Conservation (phyloP, 176 grass and related monocot species). For the Triticum monococcum region DNA sequence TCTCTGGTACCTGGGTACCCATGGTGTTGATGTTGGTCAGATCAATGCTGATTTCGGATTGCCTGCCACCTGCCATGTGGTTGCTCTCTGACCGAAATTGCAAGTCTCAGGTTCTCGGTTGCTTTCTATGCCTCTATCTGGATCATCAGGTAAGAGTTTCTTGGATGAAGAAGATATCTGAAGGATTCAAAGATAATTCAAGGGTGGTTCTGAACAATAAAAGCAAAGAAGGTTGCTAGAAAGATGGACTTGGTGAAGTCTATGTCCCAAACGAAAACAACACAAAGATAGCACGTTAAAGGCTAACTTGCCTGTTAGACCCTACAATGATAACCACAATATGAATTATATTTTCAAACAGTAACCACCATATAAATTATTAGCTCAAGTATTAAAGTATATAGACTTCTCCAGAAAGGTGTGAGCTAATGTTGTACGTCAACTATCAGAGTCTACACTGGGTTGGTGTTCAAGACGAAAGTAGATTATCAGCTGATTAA, state of each 20-base stretch:
- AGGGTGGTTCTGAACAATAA: background rate
- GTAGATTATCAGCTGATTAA: background rate
- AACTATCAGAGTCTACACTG: background rate
- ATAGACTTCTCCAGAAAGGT: background rate
- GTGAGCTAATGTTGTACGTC: background rate
- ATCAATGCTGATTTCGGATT: background rate
- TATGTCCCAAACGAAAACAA: background rate
- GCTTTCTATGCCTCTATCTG: background rate
- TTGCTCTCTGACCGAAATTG: background rate
- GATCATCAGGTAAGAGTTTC: background rate
- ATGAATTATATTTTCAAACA: background rate
- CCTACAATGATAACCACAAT: background rate
- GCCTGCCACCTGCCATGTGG: background rate
- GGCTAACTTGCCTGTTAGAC: background rate
- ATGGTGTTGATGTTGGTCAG: background rate
- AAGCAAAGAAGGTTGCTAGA: background rate
- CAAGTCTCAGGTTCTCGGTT: background rate
- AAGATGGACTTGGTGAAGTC: background rate
- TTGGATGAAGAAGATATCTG: background rate
- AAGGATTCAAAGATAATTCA: background rate
- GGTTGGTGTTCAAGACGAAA: background rate
- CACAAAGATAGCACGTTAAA: background rate
- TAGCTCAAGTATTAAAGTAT: background rate
- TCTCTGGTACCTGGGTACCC: background rate
- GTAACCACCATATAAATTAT: background rate